A percentile compares a stretch with the other conserved stretches of the same genome.
These are phyloP conservation scores for Coccomyxa sp. DNA, from an alignment of 139 green algal genomes.

Conservation along the genomic window DNA sequence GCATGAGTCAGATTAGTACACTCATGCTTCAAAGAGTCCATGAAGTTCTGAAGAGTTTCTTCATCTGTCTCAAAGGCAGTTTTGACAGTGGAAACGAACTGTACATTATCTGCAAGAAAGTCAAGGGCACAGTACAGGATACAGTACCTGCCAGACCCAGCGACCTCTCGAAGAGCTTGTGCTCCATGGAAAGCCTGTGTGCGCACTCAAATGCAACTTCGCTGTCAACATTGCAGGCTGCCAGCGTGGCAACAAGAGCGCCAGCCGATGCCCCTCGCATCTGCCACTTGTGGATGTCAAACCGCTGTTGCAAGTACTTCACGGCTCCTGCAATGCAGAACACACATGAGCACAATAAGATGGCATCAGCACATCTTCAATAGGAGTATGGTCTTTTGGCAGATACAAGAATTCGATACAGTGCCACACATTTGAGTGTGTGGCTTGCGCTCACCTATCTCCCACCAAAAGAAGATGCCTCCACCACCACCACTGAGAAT, in stretches of 20 bases:
- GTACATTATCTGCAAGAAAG: background rate
- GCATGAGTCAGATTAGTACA: background rate
- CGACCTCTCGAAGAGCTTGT: constrained; percentile 37
- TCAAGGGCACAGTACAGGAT: background rate
- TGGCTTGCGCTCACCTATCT: background rate
- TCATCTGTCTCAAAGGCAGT: background rate
- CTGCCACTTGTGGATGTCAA: constrained; percentile 14
- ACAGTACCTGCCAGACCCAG: constrained; percentile 43
- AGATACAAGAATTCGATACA: too few species aligned
- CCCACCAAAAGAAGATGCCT: background rate
- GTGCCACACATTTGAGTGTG: background rate
- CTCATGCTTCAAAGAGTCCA: background rate
- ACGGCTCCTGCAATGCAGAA: background rate
- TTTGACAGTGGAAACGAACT: background rate
- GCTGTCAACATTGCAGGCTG: constrained; percentile 36
- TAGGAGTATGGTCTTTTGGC: too few species aligned
- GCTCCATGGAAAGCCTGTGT: constrained; percentile 24
- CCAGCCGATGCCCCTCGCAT: constrained; percentile 39
- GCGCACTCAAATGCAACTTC: constrained; percentile 22
- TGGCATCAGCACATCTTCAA: background rate
- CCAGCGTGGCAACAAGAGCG: constrained; percentile 30
- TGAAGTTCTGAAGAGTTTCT: too few species aligned
- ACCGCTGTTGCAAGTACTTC: background rate
- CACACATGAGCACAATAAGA: background rate
- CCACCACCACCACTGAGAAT: background rate